phyloP scores from a whole-genome alignment of 2,329 filamentous ascomycete genomes.

The Penicillium sclerotiorum region DNA sequence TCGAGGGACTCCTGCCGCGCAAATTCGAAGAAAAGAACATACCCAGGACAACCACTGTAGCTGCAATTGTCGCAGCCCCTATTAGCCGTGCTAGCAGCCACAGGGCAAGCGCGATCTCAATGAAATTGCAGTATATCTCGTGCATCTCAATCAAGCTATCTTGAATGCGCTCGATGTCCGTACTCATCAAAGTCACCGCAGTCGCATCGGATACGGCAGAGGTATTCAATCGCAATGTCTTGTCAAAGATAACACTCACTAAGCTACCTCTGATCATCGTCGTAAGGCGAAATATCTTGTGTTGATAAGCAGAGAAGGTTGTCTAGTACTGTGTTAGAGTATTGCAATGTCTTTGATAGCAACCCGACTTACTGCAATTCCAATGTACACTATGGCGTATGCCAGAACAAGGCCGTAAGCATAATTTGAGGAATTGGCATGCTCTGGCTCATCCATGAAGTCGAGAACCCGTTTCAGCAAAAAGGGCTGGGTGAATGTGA shows the following conservation, averaged over 20 bases:
- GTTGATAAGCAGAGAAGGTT: slow-evolving; percentile 35
- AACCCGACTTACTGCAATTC: slow-evolving; percentile 36
- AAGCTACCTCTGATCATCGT: slow-evolving; percentile 44
- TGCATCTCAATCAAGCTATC: slow-evolving; percentile 18
- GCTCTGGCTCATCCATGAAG: slow-evolving; percentile 23
- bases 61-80: slow-evolving; percentile 18
- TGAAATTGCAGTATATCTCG: slow-evolving; percentile 17
- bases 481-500: slow-evolving; percentile 52
- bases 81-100: slow-evolving; percentile 17
- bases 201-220: slow-evolving; percentile 39
- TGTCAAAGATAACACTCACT: slow-evolving; percentile 52
- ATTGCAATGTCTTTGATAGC: neutral
- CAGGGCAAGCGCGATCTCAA: slow-evolving; percentile 17
- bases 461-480: slow-evolving; percentile 37
- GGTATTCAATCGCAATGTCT: slow-evolving; percentile 42
- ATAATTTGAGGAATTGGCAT: slow-evolving; percentile 25
- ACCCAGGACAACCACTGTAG: slow-evolving; percentile 12
- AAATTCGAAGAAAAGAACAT: neutral
- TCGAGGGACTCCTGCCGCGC: too few relatives aligned
- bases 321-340: slow-evolving; percentile 18
- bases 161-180: slow-evolving; percentile 45
- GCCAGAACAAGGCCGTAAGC: slow-evolving; percentile 43
- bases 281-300: slow-evolving; percentile 38
- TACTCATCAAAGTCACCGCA: slow-evolving; percentile 51
- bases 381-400: slow-evolving; percentile 41